phyloP scores from a whole-genome alignment of 2,329 filamentous ascomycete genomes.

The Aspergillus fructus region DNA sequence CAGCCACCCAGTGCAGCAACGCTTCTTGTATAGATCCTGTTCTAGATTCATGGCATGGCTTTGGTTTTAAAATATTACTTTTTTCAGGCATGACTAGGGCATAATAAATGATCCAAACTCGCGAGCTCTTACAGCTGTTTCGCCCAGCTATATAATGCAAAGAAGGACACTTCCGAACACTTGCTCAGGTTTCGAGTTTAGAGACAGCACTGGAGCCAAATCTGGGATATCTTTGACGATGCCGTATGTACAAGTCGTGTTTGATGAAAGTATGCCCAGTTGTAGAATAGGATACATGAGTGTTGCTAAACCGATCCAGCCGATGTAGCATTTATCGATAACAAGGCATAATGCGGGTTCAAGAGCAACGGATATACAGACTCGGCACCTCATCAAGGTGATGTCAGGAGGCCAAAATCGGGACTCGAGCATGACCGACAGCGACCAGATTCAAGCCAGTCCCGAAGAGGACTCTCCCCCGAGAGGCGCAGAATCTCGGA shows the following conservation, averaged over 20 bases:
- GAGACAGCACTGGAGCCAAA: too few species aligned
- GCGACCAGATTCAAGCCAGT: neutral
- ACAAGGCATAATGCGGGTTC: neutral
- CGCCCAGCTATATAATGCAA: too few species aligned
- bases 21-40: neutral
- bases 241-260: too few species aligned
- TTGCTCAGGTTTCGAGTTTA: too few species aligned
- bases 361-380: too few species aligned
- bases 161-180: too few species aligned
- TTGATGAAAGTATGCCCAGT: neutral
- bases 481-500: neutral
- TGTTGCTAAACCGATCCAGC: neutral
- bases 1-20: neutral
- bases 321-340: neutral
- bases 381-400: neutral
- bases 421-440: slow-evolving; percentile 5
- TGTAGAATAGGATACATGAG: neutral
- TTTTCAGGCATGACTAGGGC: neutral
- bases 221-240: too few species aligned
- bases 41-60: neutral
- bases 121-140: too few species aligned
- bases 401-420: neutral
- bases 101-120: too few species aligned
- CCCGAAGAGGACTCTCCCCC: neutral
- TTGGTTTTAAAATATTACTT: neutral